A percentile compares a stretch with the other conserved stretches of the same genome.
Evolutionary conservation across 2,329 filamentous ascomycete species (phyloP).

Genomic region (Pezicula carpinea): DNA sequence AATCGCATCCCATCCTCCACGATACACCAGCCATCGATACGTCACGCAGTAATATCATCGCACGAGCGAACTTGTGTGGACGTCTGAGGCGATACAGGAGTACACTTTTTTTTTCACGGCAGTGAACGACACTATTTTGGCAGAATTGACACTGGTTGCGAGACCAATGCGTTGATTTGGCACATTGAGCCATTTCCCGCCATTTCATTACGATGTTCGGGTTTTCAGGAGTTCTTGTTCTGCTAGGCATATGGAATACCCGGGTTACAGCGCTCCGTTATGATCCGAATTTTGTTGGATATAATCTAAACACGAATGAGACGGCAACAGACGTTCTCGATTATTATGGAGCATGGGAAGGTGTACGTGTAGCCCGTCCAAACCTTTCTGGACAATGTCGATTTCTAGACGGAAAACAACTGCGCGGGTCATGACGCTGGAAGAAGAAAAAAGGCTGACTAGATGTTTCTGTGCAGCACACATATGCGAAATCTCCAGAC

Average conservation of each 20-base stretch:
- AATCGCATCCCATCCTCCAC: too few relatives aligned
- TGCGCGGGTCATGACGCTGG: too few relatives aligned
- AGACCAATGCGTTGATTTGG: slow-evolving; percentile 1
- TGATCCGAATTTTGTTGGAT: slow-evolving; percentile 32
- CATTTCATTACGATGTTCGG: slow-evolving; percentile 2
- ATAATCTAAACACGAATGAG: slow-evolving; percentile 53
- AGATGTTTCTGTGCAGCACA: slow-evolving; percentile 31
- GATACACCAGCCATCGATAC: too few relatives aligned
- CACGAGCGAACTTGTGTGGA: too few relatives aligned
- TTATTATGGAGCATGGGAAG: slow-evolving; percentile 50
- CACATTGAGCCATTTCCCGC: neutral
- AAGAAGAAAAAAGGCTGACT: too few relatives aligned
- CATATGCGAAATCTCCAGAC: slow-evolving; percentile 47
- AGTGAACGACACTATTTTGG: neutral
- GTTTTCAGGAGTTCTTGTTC: neutral
- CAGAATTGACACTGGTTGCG: neutral
- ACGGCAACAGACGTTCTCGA: slow-evolving; percentile 31
- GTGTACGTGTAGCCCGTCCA: neutral
- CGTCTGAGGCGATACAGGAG: too few relatives aligned
- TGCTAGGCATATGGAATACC: neutral
- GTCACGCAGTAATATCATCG: too few relatives aligned
- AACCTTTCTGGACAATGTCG: neutral
- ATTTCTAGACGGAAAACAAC: too few relatives aligned
- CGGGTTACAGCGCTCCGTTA: slow-evolving; percentile 3
- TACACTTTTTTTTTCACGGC: neutral